Evolutionary conservation across 208 protist species (phyloP).

Genomic region (Herpetomonas muscarum): DNA sequence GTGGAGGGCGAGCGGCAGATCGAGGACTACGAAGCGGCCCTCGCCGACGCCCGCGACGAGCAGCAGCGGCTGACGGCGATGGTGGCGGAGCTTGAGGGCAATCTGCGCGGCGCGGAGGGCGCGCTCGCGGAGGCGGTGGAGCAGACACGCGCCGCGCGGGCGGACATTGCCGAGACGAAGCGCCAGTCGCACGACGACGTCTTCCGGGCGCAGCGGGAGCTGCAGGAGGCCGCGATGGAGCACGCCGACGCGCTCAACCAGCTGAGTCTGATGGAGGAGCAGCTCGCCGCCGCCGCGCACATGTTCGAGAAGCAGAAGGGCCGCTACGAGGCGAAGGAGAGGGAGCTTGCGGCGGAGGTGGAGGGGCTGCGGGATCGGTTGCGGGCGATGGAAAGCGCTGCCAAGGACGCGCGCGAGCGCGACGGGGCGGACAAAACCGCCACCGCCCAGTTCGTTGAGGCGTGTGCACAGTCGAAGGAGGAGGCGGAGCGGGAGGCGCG

Average conservation of each 20-base stretch:
- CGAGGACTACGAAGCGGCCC: slow-evolving; percentile 29
- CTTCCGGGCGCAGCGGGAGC: slow-evolving; percentile 35
- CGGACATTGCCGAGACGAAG: slow-evolving; percentile 21
- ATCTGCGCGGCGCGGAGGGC: slow-evolving; percentile 22
- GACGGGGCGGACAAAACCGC: slow-evolving; percentile 17
- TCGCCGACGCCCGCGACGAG: slow-evolving; percentile 54
- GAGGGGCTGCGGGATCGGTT: slow-evolving; percentile 26
- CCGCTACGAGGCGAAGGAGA: slow-evolving; percentile 25
- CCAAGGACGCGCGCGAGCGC: slow-evolving; percentile 21
- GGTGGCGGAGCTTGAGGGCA: slow-evolving; percentile 32
- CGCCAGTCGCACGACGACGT: slow-evolving; percentile 39
- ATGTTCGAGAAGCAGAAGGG: slow-evolving; percentile 42
- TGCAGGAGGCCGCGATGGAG: slow-evolving; percentile 31
- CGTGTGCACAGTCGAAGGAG: slow-evolving; percentile 18
- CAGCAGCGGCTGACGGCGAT: slow-evolving; percentile 44
- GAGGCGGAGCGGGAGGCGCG: slow-evolving; percentile 27
- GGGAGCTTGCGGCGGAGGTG: slow-evolving; percentile 35
- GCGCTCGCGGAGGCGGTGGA: slow-evolving; percentile 19
- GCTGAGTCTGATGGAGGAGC: slow-evolving; percentile 27
- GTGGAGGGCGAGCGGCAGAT: slow-evolving; percentile 53
- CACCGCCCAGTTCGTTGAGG: slow-evolving; percentile 19
- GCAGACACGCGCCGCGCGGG: slow-evolving; percentile 22
- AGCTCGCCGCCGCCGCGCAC: slow-evolving; percentile 34
- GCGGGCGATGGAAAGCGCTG: slow-evolving; percentile 17
- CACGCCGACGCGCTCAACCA: slow-evolving; percentile 16